These are phyloP conservation scores for Lenwebbia sp. DNA, from an alignment of 345 rosid species.

Conservation along the genomic window DNA sequence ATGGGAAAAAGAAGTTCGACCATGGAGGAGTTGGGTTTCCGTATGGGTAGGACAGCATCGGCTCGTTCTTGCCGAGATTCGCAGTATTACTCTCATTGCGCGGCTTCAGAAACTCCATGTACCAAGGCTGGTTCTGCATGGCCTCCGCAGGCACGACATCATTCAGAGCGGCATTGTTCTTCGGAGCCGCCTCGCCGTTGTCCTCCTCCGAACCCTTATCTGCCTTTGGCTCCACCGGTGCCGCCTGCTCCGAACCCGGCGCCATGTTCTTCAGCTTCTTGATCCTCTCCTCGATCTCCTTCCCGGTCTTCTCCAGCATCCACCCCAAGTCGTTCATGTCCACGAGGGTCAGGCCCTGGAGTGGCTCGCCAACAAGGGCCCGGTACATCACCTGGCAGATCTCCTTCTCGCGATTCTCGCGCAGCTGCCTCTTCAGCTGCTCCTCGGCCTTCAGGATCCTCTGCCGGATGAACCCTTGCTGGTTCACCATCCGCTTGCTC, in stretches of 20 bases:
- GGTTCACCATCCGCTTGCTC: constrained; percentile 38
- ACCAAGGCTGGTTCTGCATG: not conserved
- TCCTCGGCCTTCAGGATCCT: constrained; percentile 22
- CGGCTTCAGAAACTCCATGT: constrained; percentile 3
- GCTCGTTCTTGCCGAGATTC: not conserved
- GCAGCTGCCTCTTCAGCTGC: constrained; percentile 20
- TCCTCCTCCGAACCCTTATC: not conserved
- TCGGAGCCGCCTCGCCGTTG: not conserved
- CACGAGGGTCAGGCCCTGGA: constrained; percentile 1
- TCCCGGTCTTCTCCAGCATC: not conserved
- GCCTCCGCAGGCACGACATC: not conserved
- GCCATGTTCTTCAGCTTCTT: not conserved
- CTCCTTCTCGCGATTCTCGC: constrained; percentile 15
- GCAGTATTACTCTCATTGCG: not conserved
- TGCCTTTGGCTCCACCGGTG: not conserved
- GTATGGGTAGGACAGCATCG: not conserved
- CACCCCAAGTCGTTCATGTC: constrained; percentile 8
- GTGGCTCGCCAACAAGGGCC: not conserved
- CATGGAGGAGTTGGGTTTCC: not conserved
- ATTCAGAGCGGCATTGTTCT: not conserved
- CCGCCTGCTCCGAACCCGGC: not conserved
- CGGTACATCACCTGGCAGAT: constrained; percentile 3
- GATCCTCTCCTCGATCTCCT: constrained; percentile 1
- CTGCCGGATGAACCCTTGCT: constrained; percentile 18
- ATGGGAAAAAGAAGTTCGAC: not conserved